phyloP scores from a whole-genome alignment of 2,329 filamentous ascomycete genomes.

The Zymoseptoria pseudotritici region DNA sequence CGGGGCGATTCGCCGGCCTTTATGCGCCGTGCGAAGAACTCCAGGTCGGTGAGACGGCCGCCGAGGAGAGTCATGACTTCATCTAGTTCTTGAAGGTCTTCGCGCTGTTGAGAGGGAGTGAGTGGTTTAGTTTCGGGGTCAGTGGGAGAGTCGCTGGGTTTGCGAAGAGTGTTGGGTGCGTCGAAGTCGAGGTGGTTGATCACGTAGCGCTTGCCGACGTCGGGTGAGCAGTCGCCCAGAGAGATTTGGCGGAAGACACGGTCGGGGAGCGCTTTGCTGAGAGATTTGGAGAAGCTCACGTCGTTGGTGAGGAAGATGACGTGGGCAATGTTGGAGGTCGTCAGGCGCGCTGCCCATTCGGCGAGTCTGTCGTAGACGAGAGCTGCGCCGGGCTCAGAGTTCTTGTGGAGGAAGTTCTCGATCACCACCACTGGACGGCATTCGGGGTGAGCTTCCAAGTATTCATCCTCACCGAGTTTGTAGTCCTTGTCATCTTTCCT shows the following conservation, averaged over 20 bases:
- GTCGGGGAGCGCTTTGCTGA: constrained; percentile 82
- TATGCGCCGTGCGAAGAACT: constrained; percentile 85
- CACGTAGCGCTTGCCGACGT: constrained; percentile 86
- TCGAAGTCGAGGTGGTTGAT: constrained; percentile 64
- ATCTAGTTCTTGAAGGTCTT: constrained; percentile 66
- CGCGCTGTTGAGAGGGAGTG: constrained; percentile 41
- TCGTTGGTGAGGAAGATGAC: constrained; percentile 92
- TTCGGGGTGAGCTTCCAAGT: constrained; percentile 83
- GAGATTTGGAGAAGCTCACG: constrained; percentile 75
- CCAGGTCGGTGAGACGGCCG: constrained; percentile 88
- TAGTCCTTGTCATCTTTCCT: constrained; percentile 67
- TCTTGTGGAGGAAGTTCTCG: constrained; percentile 85
- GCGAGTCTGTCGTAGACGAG: constrained; percentile 51
- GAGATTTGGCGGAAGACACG: constrained; percentile 82
- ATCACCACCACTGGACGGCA: constrained; percentile 75
- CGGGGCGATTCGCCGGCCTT: constrained; percentile 77
- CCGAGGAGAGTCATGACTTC: constrained; percentile 74
- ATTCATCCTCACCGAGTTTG: constrained; percentile 71
- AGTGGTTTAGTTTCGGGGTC: constrained; percentile 34
- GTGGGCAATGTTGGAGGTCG: constrained; percentile 82
- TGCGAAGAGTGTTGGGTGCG: constrained; percentile 16
- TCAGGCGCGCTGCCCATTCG: constrained; percentile 79
- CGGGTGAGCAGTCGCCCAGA: constrained; percentile 73
- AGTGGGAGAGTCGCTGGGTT: constrained; percentile 31
- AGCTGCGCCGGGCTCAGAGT: constrained; percentile 34